Evolutionary conservation across 2,329 filamentous ascomycete species (phyloP).

Genomic region (Mollisiaceae sp.): DNA sequence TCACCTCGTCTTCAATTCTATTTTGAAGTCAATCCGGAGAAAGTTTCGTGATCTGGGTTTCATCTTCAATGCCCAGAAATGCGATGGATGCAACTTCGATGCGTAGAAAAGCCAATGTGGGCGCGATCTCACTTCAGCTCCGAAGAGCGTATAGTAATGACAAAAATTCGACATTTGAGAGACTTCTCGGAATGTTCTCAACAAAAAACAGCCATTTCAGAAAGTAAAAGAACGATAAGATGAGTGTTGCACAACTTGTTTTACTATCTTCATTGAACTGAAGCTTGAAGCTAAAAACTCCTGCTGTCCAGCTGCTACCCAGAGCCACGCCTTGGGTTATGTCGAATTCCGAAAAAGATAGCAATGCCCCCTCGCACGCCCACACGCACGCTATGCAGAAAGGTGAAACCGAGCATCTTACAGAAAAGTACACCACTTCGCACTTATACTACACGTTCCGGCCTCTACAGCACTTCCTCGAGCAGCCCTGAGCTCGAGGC

Average conservation of each 20-base stretch:
- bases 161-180: background rate
- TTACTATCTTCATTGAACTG: slow-evolving; percentile 10
- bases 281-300: slow-evolving; percentile 6
- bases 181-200: background rate
- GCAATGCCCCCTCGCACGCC: background rate
- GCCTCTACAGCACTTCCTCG: background rate
- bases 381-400: slow-evolving; percentile 31
- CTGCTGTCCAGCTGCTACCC: slow-evolving; percentile 3
- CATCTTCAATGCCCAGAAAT: too few relatives aligned
- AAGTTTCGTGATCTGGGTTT: too few relatives aligned
- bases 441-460: slow-evolving; percentile 4
- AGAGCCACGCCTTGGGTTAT: background rate
- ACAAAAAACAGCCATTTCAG: background rate
- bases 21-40: too few relatives aligned
- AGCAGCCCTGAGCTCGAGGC: background rate
- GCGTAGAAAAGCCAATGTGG: too few relatives aligned
- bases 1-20: too few relatives aligned
- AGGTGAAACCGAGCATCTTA: slow-evolving; percentile 2
- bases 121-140: too few relatives aligned
- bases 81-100: too few relatives aligned
- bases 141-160: background rate
- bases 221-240: background rate
- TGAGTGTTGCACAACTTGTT: background rate
- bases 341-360: background rate
- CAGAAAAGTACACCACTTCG: slow-evolving; percentile 8